Percentiles rank a stretch among this genome's conserved stretches.
phyloP scores from a whole-genome alignment of 2,329 filamentous ascomycete species.

The Hypoxylon sp. region DNA sequence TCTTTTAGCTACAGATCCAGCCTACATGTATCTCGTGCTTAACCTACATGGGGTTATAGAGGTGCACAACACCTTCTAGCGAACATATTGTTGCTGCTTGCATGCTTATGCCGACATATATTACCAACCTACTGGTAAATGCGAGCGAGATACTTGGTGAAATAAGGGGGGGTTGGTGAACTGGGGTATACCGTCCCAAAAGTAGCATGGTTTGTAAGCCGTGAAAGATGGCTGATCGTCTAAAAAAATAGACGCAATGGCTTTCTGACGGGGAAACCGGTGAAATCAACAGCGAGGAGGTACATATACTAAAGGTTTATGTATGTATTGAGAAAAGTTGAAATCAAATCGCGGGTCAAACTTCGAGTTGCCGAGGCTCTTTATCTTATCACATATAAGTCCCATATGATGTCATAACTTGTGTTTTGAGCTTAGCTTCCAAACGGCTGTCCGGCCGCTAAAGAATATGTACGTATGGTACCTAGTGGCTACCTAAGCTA shows the following conservation, averaged over 20 bases:
- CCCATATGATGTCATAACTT: slow-evolving; percentile 23
- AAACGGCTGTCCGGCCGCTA: slow-evolving; percentile 28
- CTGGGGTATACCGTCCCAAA: slow-evolving; percentile 1
- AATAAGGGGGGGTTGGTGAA: slow-evolving; percentile 36
- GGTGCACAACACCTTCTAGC: slow-evolving; percentile 27
- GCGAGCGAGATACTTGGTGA: slow-evolving; percentile 6
- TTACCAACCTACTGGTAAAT: slow-evolving; percentile 12
- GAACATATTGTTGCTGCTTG: slow-evolving; percentile 16
- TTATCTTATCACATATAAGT: slow-evolving; percentile 6
- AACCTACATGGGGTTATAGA: slow-evolving; percentile 3
- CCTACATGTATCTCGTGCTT: not conserved
- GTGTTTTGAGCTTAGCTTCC: slow-evolving; percentile 26
- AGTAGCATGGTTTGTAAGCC: slow-evolving; percentile 8
- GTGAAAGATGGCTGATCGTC: slow-evolving; percentile 5
- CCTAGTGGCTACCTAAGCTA: slow-evolving; percentile 20
- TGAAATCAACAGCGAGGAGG: not conserved
- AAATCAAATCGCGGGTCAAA: slow-evolving; percentile 2
- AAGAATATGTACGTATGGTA: not conserved
- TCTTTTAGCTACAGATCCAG: slow-evolving; percentile 3
- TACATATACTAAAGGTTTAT: no score
- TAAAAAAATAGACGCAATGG: slow-evolving; percentile 1
- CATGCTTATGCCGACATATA: slow-evolving; percentile 24
- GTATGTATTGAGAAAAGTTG: not conserved
- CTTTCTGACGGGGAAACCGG: slow-evolving; percentile 10
- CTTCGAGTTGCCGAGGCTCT: slow-evolving; percentile 23